Base-by-base conservation (phyloP, 2,329 filamentous ascomycete genomes). In the Neonectria magnoliae region DNA sequence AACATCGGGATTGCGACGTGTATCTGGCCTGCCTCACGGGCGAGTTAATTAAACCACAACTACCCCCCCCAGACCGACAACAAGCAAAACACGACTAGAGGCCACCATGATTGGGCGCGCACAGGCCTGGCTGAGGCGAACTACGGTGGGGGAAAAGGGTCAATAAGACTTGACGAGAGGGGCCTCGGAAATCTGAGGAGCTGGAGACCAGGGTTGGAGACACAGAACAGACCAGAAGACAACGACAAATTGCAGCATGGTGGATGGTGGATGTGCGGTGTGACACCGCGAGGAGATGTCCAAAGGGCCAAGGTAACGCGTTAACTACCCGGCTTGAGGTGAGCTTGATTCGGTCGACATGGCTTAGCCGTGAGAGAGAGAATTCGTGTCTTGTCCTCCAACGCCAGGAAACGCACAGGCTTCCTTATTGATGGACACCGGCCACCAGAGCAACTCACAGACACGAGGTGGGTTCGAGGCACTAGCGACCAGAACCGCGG, bases 231-330 rank as follows among this genome's bases (percentile, higher is more conserved):
- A 38, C 60, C 63, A 65, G 29, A 29, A 29, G 29, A 38, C 60
- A 64, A 63, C 71, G 65, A 73, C 65, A 67, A 33, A 22, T 52
- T 54, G 60, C 66, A 4, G 13, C 14, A 29, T 47, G 20, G 10
- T 7, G 13, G 44, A 47, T 47, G 20, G 22, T 73, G 71, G 68
- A 71, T 51, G 16, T n/a, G n/a, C 64, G 63, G 67, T 67, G 65
- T 53, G 55, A 71, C 71, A 41, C 64, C 50, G 50, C 55, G 50
- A 62, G 54, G 42, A 18, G 48, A 62, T 54, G 27, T 29, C 29
- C 31, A 56, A 36, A 53, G 53, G 22, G n/a, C 31, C 6, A 41
- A n/a, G 13, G 16, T 11, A 7, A 36, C 31, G 18, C 36, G 9
- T 14, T 4, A 25, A 25, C 25, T 25, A 41, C 38, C 33, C 22